These are phyloP conservation scores for Passiflora organensis DNA, from an alignment of 345 rosid species.

Conservation along the genomic window DNA sequence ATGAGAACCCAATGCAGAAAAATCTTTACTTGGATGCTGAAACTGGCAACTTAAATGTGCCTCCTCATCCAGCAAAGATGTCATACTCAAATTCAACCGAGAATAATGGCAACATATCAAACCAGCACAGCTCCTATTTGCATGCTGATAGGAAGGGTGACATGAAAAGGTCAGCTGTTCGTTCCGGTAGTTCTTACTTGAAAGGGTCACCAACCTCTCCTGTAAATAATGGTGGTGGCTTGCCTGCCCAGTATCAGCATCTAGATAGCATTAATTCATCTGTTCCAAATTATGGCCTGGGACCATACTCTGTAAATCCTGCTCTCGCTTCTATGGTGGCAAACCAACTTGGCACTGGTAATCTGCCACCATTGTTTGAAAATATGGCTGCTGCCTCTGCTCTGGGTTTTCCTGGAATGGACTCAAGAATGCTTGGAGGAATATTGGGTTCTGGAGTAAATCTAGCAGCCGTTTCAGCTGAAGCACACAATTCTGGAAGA, in stretches of 20 bases:
- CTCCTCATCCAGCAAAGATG: too few relatives aligned
- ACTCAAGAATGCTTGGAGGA: conserved; percentile 59
- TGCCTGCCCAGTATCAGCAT: conserved; percentile 49
- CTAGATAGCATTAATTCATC: conserved; percentile 42
- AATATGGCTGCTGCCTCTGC: conserved; percentile 65
- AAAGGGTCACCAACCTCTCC: conserved; percentile 62
- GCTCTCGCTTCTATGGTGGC: conserved; percentile 55
- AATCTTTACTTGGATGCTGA: conserved; percentile 31
- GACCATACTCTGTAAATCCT: conserved; percentile 54
- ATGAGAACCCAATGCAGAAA: conserved; percentile 39
- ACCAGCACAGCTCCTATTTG: too few relatives aligned
- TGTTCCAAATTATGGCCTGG: conserved; percentile 40
- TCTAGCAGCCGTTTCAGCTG: too few relatives aligned
- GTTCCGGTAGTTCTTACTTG: conserved; percentile 40
- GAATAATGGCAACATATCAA: too few relatives aligned
- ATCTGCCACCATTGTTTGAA: conserved; percentile 57
- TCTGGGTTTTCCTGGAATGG: conserved; percentile 53
- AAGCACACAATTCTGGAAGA: too few relatives aligned
- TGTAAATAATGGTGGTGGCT: conserved; percentile 44
- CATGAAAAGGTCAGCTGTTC: conserved; percentile 31
- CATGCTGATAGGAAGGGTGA: too few relatives aligned
- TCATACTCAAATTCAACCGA: too few relatives aligned
- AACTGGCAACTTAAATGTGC: too few relatives aligned
- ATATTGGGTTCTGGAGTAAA: too few relatives aligned
- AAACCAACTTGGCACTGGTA: conserved; percentile 55